Evolutionary conservation across 2,329 filamentous ascomycete species (phyloP).

Genomic region (Cercospora sp.): DNA sequence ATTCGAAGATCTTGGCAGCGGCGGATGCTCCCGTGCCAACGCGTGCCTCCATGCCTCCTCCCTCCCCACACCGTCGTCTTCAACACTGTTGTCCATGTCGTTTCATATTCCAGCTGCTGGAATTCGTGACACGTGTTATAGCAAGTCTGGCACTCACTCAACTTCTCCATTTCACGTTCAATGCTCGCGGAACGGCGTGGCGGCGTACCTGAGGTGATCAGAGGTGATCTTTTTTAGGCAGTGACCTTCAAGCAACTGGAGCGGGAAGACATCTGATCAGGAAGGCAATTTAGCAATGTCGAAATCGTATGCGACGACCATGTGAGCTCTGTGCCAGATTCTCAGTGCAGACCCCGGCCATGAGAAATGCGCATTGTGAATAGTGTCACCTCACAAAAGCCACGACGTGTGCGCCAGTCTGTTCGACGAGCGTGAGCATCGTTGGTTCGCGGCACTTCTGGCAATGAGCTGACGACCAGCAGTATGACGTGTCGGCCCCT

Average conservation of each 20-base stretch:
- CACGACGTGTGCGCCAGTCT: neutral
- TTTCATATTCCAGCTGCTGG: neutral
- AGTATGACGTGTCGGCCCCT: neutral
- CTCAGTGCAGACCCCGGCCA: neutral
- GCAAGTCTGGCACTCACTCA: neutral
- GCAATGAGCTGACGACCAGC: neutral
- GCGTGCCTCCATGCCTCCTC: neutral
- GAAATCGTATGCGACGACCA: neutral
- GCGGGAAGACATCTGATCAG: neutral
- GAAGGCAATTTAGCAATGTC: neutral
- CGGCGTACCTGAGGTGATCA: neutral
- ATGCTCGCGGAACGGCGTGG: neutral
- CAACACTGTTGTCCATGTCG: neutral
- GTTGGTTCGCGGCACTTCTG: neutral
- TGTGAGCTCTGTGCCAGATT: neutral
- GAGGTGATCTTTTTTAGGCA: neutral
- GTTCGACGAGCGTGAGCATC: neutral
- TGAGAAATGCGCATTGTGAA: neutral
- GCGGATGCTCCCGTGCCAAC: neutral
- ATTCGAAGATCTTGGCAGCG: constrained; percentile 3
- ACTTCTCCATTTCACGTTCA: neutral
- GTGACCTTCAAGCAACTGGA: neutral
- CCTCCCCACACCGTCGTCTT: neutral
- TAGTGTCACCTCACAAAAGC: neutral
- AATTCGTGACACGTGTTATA: neutral